Evolutionary conservation across 2,329 filamentous ascomycete species (phyloP).

Genomic region (Fusarium longipes): DNA sequence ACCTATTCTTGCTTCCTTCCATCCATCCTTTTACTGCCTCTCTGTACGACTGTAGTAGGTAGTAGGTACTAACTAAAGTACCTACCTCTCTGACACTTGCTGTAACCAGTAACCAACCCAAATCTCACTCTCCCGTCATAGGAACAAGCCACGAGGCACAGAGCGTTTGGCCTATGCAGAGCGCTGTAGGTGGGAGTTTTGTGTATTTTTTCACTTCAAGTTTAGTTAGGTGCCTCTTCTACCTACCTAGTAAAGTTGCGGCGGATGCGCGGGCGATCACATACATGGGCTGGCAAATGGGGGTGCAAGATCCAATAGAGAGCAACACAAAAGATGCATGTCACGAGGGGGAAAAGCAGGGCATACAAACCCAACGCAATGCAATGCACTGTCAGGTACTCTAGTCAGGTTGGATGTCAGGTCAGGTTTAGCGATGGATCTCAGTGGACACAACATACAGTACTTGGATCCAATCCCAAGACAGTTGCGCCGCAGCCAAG

Average conservation of each 20-base stretch:
- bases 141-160: constrained; percentile 37
- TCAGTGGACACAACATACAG: constrained; percentile 14
- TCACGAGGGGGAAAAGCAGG: constrained; percentile 33
- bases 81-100: constrained; percentile 16
- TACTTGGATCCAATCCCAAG: constrained; percentile 13
- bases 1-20: no score
- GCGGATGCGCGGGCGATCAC: constrained; percentile 39
- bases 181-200: constrained; percentile 19
- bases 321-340: constrained; percentile 30
- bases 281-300: constrained; percentile 24
- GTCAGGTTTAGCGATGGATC: constrained; percentile 1
- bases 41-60: no score
- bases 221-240: constrained; percentile 17
- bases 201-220: constrained; percentile 1
- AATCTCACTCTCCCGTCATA: constrained; percentile 23
- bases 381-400: constrained; percentile 1
- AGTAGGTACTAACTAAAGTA: no score
- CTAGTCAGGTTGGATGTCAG: background rate
- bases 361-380: constrained; percentile 18
- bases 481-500: constrained; percentile 26
- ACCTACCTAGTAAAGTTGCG: constrained; percentile 34
- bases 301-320: constrained; percentile 23
- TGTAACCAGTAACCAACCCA: constrained; percentile 11
- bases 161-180: constrained; percentile 30
- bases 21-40: no score